These are phyloP conservation scores for Pyrenophora tritici-repentis DNA, from an alignment of 2,329 filamentous ascomycete species.

Conservation along the genomic window DNA sequence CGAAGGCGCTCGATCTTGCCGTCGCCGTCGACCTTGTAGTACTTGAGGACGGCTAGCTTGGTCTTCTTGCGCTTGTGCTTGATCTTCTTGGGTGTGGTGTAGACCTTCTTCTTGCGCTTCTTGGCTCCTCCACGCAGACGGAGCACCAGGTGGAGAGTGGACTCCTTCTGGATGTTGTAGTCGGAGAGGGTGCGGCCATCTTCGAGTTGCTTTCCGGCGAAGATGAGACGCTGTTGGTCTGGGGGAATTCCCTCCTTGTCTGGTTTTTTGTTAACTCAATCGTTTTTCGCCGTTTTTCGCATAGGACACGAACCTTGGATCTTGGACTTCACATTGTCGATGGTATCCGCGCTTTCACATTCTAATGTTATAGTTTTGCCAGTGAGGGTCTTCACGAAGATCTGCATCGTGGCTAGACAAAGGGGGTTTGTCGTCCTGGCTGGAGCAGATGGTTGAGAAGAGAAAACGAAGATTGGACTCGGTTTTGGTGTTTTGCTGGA, in stretches of 20 bases:
- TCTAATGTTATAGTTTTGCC: conserved; percentile 99
- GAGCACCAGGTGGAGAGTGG: conserved; percentile 95
- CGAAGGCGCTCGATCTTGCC: conserved; percentile 99
- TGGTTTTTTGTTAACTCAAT: conserved; percentile 57
- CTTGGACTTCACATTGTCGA: conserved; percentile 99
- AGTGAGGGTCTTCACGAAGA: conserved; percentile 99
- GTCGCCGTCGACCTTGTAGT: conserved; percentile 99
- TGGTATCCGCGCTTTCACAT: conserved; percentile 99
- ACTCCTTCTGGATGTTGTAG: conserved; percentile 99
- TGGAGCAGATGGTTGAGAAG: too few relatives aligned
- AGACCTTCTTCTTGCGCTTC: conserved; percentile 99
- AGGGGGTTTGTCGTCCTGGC: background rate
- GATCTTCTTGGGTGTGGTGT: conserved; percentile 99
- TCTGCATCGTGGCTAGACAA: conserved; percentile 70
- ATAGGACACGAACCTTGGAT: conserved; percentile 63
- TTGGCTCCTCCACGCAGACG: conserved; percentile 92
- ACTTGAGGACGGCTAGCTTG: conserved; percentile 99
- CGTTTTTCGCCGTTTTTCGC: background rate
- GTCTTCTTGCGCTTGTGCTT: conserved; percentile 99
- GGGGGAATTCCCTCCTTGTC: conserved; percentile 99
- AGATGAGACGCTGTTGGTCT: conserved; percentile 99
- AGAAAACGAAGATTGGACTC: too few relatives aligned
- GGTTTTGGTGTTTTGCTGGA: too few relatives aligned
- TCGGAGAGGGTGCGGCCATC: conserved; percentile 98
- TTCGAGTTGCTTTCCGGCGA: conserved; percentile 99